A percentile compares a stretch with the other conserved stretches of the same genome.
These are phyloP conservation scores for Neocatenulostroma microsporum DNA, from an alignment of 2,329 filamentous ascomycete species.

Conservation along the genomic window DNA sequence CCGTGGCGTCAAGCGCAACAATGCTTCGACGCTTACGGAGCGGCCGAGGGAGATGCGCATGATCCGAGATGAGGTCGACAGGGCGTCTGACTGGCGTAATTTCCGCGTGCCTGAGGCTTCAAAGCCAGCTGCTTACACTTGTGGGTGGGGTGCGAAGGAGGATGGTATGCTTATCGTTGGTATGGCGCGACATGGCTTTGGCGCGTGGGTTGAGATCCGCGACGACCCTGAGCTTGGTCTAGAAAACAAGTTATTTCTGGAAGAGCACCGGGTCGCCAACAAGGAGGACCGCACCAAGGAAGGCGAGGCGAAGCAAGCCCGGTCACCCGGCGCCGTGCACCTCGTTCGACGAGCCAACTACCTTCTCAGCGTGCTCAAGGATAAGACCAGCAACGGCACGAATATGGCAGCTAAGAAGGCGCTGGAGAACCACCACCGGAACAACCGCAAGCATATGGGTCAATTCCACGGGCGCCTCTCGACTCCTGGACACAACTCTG, in stretches of 20 bases:
- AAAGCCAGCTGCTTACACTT: constrained; percentile 85
- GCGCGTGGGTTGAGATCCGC: constrained; percentile 88
- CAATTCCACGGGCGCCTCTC: constrained; percentile 48
- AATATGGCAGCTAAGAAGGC: constrained; percentile 69
- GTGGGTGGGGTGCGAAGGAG: constrained; percentile 84
- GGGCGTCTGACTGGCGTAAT: constrained; percentile 58
- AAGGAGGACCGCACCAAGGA: constrained; percentile 82
- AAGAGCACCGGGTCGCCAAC: constrained; percentile 96
- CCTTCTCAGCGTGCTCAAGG: constrained; percentile 85
- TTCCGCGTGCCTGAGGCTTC: constrained; percentile 88
- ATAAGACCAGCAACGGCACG: constrained; percentile 58
- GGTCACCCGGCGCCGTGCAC: constrained; percentile 94
- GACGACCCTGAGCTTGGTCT: constrained; percentile 84
- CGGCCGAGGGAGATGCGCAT: constrained; percentile 83
- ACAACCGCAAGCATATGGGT: constrained; percentile 71
- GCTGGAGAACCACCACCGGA: constrained; percentile 88
- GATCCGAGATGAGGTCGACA: constrained; percentile 64
- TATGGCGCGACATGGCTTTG: constrained; percentile 88
- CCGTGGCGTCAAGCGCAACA: constrained; percentile 85
- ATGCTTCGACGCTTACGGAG: constrained; percentile 90
- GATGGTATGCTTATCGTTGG: constrained; percentile 96
- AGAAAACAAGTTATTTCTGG: constrained; percentile 85
- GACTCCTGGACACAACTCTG: constrained; percentile 54
- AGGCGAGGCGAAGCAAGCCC: constrained; percentile 63
- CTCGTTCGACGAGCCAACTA: constrained; percentile 93